Percentiles rank a stretch among this genome's conserved stretches.
phyloP scores from a whole-genome alignment of 1,284 basidiomycete species.

The Vanrija sp. region DNA sequence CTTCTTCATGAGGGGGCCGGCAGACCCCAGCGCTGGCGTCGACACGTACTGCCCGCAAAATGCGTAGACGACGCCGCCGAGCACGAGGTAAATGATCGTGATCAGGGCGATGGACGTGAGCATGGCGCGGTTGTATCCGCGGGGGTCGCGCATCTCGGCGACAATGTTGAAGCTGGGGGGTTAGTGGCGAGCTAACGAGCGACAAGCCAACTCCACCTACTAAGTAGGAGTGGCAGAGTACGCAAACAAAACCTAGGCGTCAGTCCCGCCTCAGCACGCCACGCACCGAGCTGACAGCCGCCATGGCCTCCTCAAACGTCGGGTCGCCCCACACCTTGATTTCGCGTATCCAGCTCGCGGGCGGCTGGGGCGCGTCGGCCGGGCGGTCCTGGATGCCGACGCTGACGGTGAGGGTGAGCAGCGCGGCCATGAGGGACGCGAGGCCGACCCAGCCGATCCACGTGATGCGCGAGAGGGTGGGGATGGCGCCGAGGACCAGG shows the following conservation, averaged over 20 bases:
- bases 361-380: not conserved
- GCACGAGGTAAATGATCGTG: slow-evolving; percentile 22
- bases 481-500: not conserved
- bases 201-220: no score
- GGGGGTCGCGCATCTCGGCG: slow-evolving; percentile 37
- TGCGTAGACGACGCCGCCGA: not conserved
- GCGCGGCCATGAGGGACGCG: not conserved
- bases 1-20: slow-evolving; percentile 39
- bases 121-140: slow-evolving; percentile 21
- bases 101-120: slow-evolving; percentile 23
- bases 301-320: slow-evolving; percentile 26
- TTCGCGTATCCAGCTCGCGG: slow-evolving; percentile 9
- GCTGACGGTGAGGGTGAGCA: not conserved
- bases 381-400: not conserved
- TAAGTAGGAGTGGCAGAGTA: slow-evolving; percentile 13
- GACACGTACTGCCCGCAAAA: not conserved
- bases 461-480: not conserved
- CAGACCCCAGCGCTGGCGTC: slow-evolving; percentile 38
- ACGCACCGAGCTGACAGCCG: slow-evolving; percentile 15
- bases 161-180: slow-evolving; percentile 26
- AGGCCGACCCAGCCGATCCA: not conserved
- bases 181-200: no score
- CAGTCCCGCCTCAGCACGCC: no score
- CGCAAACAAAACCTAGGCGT: slow-evolving; percentile 9
- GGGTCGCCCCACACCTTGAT: slow-evolving; percentile 23